Base-by-base conservation (phyloP, 2,329 filamentous ascomycete species). In the Lasiodiplodia citricola region DNA sequence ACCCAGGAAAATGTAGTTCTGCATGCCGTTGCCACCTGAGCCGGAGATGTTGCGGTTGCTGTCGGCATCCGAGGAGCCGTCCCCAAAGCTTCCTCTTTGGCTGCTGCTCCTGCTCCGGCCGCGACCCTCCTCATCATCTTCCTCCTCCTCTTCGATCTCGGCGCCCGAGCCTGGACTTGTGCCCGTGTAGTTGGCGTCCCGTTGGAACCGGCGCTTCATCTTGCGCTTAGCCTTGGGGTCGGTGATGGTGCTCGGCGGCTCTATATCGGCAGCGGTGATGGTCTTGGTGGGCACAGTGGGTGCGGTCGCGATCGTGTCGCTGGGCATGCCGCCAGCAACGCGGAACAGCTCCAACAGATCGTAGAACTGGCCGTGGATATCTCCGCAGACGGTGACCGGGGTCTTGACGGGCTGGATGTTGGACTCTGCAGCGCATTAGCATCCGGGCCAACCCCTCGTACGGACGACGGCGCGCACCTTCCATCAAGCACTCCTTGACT, bases 331-430 rank as follows among this genome's bases (percentile, higher is more conserved):
- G 70, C 96, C 96, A 57, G 95, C 94, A 51, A 99, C 95, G 66
- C 94, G 91, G 82, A 99, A 99, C 62, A 99, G 89, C 84, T 99
- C 96, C 70, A 98, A 89, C 11, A 99, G 86, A 80, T 99, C 96
- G 83, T 99, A 98, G 81, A 98, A 98, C 83, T 99, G 96, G 75
- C 96, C 96, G 82, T 99, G 96, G 71, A 99, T 98, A 79, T 99
- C 96, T 78, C 96, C 96, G 77, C 96, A 98, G 71, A 99, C 92
- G 5, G 96, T 99, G 71, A 99, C 96, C 7, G 96, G 96, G 0
- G 96, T 97, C 66, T 92, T 90, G 23, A 99, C 95, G n/a, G 96
- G 96, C 80, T 98, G 96, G 70, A 99, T 98, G 80, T 99, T 99
- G 72, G 94, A 97, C 83, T 99, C 96, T 96, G 74, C 52, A 56